A percentile compares a stretch with the other conserved stretches of the same genome.
These are phyloP conservation scores for Zygotorulaspora florentina DNA, from an alignment of 805 yeast genomes.

Conservation along the genomic window DNA sequence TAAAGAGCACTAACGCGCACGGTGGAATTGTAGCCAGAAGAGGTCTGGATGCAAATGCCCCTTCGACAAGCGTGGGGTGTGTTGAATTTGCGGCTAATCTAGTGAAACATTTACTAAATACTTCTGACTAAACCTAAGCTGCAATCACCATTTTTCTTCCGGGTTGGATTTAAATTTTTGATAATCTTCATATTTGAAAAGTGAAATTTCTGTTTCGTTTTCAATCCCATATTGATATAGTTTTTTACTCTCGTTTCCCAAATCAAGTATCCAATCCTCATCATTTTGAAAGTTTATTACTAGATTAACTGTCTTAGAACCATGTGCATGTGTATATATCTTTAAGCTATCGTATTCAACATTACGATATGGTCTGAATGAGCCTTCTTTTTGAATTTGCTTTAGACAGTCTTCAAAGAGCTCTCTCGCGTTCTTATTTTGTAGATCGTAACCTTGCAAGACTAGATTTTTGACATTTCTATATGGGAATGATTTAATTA, in stretches of 20 bases:
- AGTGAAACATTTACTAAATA: conserved; percentile 18
- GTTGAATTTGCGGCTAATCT: conserved; percentile 30
- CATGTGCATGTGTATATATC: conserved; percentile 91
- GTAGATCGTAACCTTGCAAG: conserved; percentile 64
- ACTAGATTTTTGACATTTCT: conserved; percentile 80
- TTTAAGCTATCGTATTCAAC: conserved; percentile 72
- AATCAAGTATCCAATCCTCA: conserved; percentile 58
- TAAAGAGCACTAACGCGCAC: conserved; percentile 76
- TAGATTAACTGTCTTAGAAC: conserved; percentile 86
- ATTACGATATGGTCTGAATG: conserved; percentile 76
- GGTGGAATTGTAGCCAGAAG: conserved; percentile 80
- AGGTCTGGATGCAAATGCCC: conserved; percentile 41
- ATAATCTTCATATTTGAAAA: conserved; percentile 70
- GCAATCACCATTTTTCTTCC: conserved; percentile 78
- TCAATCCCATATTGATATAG: conserved; percentile 54
- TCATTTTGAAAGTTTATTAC: conserved; percentile 86
- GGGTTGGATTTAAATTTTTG: conserved; percentile 71
- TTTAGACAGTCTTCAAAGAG: conserved; percentile 50
- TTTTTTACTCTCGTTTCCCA: conserved; percentile 37
- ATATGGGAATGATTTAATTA: conserved; percentile 87
- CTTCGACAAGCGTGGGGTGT: conserved; percentile 27
- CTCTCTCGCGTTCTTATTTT: conserved; percentile 59
- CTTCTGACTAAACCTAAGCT: conserved; percentile 7
- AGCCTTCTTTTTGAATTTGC: conserved; percentile 53
- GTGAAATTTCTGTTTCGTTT: conserved; percentile 88